A percentile compares a stretch with the other conserved stretches of the same genome.
These are phyloP conservation scores for Aureobasidium sp. DNA, from an alignment of 2,329 filamentous ascomycete genomes.

Conservation along the genomic window DNA sequence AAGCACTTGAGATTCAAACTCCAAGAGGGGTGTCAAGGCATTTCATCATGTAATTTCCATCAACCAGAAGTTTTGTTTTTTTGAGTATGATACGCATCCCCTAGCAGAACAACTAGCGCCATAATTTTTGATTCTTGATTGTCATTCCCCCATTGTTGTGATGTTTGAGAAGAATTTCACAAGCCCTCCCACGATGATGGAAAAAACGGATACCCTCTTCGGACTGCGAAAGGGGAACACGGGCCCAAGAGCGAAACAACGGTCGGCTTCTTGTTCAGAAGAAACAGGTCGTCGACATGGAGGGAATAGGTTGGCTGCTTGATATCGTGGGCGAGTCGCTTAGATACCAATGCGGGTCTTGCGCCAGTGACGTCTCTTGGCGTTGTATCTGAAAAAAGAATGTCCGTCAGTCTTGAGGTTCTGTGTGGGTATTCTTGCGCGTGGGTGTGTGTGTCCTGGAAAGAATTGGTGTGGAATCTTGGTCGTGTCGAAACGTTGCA, in stretches of 20 bases:
- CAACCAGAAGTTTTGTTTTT: constrained; percentile 17
- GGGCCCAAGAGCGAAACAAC: constrained; percentile 11
- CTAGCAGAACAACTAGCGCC: constrained; percentile 17
- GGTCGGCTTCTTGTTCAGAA: constrained; percentile 11
- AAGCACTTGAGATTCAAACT: background rate
- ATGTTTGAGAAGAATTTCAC: constrained; percentile 4
- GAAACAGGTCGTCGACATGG: constrained; percentile 17
- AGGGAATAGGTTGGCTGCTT: constrained; percentile 15
- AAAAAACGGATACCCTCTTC: constrained; percentile 3
- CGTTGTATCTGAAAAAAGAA: constrained; percentile 75
- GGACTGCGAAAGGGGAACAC: constrained; percentile 7
- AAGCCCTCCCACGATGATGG: constrained; percentile 13
- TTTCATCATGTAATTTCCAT: constrained; percentile 16
- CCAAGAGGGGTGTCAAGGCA: constrained; percentile 9
- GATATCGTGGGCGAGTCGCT: constrained; percentile 45
- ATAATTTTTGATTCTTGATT: constrained; percentile 13
- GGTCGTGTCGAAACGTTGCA: background rate
- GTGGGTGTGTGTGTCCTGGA: background rate
- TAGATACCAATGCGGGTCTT: constrained; percentile 99
- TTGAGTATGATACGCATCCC: constrained; percentile 11
- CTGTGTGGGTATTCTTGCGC: background rate
- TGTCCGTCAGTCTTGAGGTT: constrained; percentile 11
- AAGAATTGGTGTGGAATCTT: background rate
- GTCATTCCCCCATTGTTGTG: no score
- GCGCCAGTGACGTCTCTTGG: constrained; percentile 99